Evolutionary conservation across 1,284 basidiomycete species (phyloP), one percentile per base, ranked within the genome.

Genomic region (Ganoderma meredithae): DNA sequence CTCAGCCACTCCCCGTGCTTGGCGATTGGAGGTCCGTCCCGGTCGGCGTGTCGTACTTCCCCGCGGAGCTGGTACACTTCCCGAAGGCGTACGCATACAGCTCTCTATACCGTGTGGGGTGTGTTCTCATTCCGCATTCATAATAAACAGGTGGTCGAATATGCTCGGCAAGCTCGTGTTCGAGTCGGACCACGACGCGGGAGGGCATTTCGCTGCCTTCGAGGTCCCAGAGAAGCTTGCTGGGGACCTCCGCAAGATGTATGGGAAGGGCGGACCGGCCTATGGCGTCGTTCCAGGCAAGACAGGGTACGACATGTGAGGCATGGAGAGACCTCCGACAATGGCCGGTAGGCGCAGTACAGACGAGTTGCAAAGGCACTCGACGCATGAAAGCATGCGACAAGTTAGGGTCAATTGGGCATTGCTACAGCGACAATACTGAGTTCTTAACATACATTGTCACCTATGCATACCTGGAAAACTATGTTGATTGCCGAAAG

Each of bases 1-100:
- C 40, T 17, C 52, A 17, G 12, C 17, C 17, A 44, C 76, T 25
- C 4, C 22, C 27, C 25, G 0, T 76, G 3, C 12, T 80, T 70
- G 1, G 79, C 85, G 27, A 7, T 27, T 55, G 27, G 77, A 67
- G 66, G 65, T 64, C 67, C 17, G 58, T 81, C 25, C 80, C 80
- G 2, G 58, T 78, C 49, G 81, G 81, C 0, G 27, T 79, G 6
- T 79, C 80, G 9, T 74, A 69, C 64, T 82, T 81, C 66, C 79
- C 79, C 12, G 73, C 74, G 33, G 81, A 81, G 15, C 5, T 55
- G 36, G 25, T 78, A 3, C 39, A 12, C 3, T 31, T 27, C 2
- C 79, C 79, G 0, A 72, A 68, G 63, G 63, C 66, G 78, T 79
- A 44, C 55, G 78, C 74, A 9, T 13, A n/a, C 15, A 19, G 8